Percentiles rank a stretch among this genome's conserved stretches.
These are phyloP conservation scores for Russula sp. DNA, from an alignment of 768 basidiomycete genomes.

Conservation along the genomic window DNA sequence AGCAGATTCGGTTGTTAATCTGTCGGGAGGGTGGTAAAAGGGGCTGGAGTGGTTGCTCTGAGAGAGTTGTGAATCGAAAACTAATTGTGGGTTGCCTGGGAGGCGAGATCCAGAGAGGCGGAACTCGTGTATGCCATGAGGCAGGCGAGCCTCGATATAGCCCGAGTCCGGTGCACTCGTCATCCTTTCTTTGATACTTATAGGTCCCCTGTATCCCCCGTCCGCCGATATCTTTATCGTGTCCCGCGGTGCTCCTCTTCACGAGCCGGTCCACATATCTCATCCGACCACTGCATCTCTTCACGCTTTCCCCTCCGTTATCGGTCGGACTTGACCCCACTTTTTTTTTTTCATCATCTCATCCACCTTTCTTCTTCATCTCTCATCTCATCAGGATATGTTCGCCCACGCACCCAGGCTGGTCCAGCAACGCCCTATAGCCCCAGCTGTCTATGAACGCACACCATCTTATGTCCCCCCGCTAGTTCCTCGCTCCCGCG, in stretches of 20 bases:
- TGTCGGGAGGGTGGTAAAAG: not conserved
- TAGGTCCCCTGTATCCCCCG: slow-evolving; percentile 6
- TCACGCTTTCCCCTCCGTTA: slow-evolving; percentile 1
- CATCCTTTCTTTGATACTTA: slow-evolving; percentile 9
- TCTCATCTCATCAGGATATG: not conserved
- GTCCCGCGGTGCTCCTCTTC: slow-evolving; percentile 5
- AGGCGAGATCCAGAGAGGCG: not conserved
- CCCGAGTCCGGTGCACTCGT: slow-evolving; percentile 6
- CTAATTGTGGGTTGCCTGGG: not conserved
- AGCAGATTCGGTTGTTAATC: not conserved
- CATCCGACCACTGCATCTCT: not conserved
- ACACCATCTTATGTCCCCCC: slow-evolving; percentile 1
- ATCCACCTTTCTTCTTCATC: not conserved
- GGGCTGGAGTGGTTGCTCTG: not conserved
- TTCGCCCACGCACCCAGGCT: slow-evolving; percentile 15
- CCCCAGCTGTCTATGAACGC: slow-evolving; percentile 4
- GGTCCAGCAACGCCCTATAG: slow-evolving; percentile 11
- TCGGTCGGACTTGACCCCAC: slow-evolving; percentile 7
- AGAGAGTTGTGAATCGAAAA: not conserved
- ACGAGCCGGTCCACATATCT: not conserved
- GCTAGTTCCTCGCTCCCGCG: slow-evolving; percentile 4
- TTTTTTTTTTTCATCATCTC: not conserved
- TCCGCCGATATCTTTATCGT: slow-evolving; percentile 12
- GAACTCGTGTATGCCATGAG: slow-evolving; percentile 16
- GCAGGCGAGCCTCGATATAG: slow-evolving; percentile 13